phyloP scores from a whole-genome alignment of 768 basidiomycete species.

The Tephrocybe sp. region DNA sequence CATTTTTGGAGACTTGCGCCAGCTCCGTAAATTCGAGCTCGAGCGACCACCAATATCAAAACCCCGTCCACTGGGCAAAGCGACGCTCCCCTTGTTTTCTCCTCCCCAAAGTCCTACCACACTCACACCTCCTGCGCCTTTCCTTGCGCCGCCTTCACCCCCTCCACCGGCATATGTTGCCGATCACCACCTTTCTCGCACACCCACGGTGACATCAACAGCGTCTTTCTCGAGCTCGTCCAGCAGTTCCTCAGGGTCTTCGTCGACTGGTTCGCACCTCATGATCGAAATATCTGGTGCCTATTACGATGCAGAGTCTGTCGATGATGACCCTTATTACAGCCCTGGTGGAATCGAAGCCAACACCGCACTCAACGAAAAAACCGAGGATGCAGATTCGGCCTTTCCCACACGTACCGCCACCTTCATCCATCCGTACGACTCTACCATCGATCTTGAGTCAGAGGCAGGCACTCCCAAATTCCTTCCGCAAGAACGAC shows the following conservation, averaged over 20 bases:
- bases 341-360: slow-evolving; percentile 24
- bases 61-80: slow-evolving; percentile 35
- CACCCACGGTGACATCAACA: slow-evolving; percentile 14
- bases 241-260: slow-evolving; percentile 20
- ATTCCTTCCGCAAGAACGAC: slow-evolving; percentile 34
- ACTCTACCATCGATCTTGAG: slow-evolving; percentile 25
- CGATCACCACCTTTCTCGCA: slow-evolving; percentile 21
- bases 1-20: slow-evolving; percentile 76
- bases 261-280: slow-evolving; percentile 18
- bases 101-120: slow-evolving; percentile 18
- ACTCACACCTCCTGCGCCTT: slow-evolving; percentile 16
- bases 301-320: slow-evolving; percentile 39
- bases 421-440: slow-evolving; percentile 50
- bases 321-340: slow-evolving; percentile 29
- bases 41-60: slow-evolving; percentile 63
- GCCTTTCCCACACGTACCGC: slow-evolving; percentile 39
- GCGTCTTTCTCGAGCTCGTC: slow-evolving; percentile 25
- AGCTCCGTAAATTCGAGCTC: slow-evolving; percentile 79
- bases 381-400: slow-evolving; percentile 7
- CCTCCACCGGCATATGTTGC: slow-evolving; percentile 28
- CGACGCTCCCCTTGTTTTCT: slow-evolving; percentile 20
- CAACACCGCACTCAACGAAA: slow-evolving; percentile 18
- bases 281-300: slow-evolving; percentile 42
- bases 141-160: slow-evolving; percentile 24
- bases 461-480: slow-evolving; percentile 29